Base-by-base conservation (phyloP, 768 basidiomycete genomes). In the Lactifluus rugatus region DNA sequence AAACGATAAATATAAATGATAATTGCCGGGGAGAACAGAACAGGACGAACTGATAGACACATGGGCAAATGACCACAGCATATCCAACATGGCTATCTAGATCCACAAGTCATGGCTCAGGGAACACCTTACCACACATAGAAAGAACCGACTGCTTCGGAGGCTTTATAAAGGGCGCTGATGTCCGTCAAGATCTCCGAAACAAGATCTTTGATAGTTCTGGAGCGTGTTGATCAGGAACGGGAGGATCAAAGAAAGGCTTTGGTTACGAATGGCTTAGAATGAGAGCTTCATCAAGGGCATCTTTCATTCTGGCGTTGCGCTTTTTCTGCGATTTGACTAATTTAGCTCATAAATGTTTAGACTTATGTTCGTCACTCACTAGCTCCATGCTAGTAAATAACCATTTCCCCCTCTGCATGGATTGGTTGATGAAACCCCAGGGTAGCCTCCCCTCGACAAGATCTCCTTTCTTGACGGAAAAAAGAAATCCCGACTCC, bases 41-140 rank as follows among this genome's bases (percentile, higher is more conserved):
- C 34, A 3, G 21, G 28, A 70, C 86, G 66, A 67, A 93, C 92
- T 77, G 49, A 89, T 90, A 3, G 93, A 84, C 10, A 78, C 73
- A 68, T 93, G 85, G 0, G 94, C 85, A 68, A 93, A 95, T 5
- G 89, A 83, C 81, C 87, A 87, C 2, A 98, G 71, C 77, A 98
- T 86, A 67, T 99, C 96, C 1, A 95, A 71, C 55, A 93, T 73
- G 0, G 93, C 91, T 19, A 96, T 79, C 91, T 93, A 53, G 2
- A 48, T 13, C 48, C 21, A 25, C 16, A 2, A 13, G 26, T 50
- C 31, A 57, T 23, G 17, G n/a, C 31, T 63, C 34, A 23, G 37
- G 11, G 5, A 25, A 21, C 37, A 28, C 10, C 37, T 23, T 11
- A 19, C 32, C 28, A 10, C 11, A 7, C 21, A 36, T 57, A 19